Base-by-base conservation (phyloP, 1,139 yeast genomes). In the Blastobotrys capitulatus region DNA sequence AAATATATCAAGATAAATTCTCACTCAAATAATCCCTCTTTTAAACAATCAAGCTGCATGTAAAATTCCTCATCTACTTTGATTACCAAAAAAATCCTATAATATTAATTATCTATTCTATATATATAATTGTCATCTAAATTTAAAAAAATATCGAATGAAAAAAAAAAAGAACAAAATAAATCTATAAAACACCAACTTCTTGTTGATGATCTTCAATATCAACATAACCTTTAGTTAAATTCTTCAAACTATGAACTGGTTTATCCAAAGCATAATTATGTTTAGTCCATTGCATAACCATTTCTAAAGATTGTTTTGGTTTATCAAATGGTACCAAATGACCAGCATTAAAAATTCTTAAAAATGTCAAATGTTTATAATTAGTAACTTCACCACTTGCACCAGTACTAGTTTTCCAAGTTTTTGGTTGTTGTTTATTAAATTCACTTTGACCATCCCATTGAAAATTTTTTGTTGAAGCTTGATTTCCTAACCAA, bases 401-500 rank as follows among this genome's bases (percentile, higher is more conserved):
- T 53, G 68, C 66, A 6, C 40, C 47, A 34, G 57, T 73, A 36
- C 68, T 69, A 38, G 63, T 62, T 54, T 70, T 53, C 55, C 58
- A 71, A 32, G 77, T 76, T 48, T 67, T 67, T 32, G 63, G 60
- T 22, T 61, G 53, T 9, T 67, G 63, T 31, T 56, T 45, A 42
- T 61, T 62, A 57, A 70, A 67, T 44, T 62, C 59, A 44, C 63
- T 61, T 44, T 67, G 65, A 44, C 76, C 77, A 35, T 63, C 53
- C 90, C 94, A 87, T 54, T 79, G 81, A 58, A 87, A 75, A 53
- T 70, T 72, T 59, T 83, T 75, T 35, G 86, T 73, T 90, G 94
- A 86, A 2, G 84, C 92, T 60, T 77, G 77, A 69, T 86, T 86
- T 51, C 96, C 96, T 56, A 87, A 75, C 92, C 95, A 87, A 71